A percentile compares a stretch with the other conserved stretches of the same genome.
Conservation (phyloP, 2,329 filamentous ascomycete species). For the Scortechinia acanthostroma region DNA sequence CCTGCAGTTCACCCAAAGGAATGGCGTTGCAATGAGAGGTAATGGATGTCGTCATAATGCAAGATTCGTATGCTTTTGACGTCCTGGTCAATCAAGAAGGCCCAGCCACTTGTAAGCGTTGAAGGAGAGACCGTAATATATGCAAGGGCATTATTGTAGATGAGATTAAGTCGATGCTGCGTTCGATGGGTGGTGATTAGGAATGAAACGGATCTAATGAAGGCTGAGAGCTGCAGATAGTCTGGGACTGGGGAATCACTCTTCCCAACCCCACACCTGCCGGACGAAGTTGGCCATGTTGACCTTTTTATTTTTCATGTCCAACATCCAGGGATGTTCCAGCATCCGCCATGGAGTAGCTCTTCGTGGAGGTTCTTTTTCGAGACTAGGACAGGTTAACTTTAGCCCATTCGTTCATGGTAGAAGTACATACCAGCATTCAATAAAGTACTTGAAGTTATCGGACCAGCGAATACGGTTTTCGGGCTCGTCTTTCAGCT, state of each 20-base stretch:
- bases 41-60: no score
- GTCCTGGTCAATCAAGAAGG: neutral
- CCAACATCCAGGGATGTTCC: constrained; percentile 96
- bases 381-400: constrained; percentile 52
- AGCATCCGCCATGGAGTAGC: constrained; percentile 98
- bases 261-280: constrained; percentile 95
- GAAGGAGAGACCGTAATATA: neutral
- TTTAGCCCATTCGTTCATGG: neutral
- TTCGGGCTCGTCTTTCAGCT: constrained; percentile 87
- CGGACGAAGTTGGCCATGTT: constrained; percentile 93
- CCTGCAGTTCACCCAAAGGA: no score
- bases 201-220: neutral
- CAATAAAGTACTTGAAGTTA: constrained; percentile 98
- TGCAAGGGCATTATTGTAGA: constrained; percentile 1
- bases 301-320: constrained; percentile 91
- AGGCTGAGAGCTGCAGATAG: neutral
- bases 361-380: constrained; percentile 81
- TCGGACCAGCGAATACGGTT: constrained; percentile 90
- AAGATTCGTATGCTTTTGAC: neutral
- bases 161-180: no score
- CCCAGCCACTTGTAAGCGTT: neutral
- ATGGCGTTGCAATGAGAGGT: no score
- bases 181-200: no score
- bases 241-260: constrained; percentile 19
- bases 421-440: constrained; percentile 78